Conservation (phyloP, 139 green algal species). For the Chlamydomonas incerta region DNA sequence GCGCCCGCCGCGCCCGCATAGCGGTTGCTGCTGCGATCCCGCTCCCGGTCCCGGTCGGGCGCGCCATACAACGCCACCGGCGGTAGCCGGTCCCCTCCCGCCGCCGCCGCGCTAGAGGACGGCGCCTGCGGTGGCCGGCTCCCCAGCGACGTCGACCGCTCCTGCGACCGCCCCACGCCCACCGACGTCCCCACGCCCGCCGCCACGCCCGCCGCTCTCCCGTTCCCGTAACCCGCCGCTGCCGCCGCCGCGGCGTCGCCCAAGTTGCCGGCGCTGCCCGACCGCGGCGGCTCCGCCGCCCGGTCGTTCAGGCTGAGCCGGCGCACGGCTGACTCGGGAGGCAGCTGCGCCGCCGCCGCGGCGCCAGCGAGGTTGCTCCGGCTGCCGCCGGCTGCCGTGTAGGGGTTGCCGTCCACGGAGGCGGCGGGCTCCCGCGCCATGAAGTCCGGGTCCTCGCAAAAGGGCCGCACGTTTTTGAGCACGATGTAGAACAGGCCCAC, state of each 20-base stretch:
- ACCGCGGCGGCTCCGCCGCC: too few relatives aligned
- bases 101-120: too few relatives aligned
- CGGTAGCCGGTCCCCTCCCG: neutral
- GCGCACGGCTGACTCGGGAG: constrained; percentile 5
- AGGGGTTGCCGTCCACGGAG: constrained; percentile 28
- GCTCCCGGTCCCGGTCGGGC: neutral
- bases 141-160: too few relatives aligned
- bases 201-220: neutral
- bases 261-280: too few relatives aligned
- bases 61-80: constrained; percentile 6
- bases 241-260: neutral
- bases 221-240: neutral
- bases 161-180: too few relatives aligned
- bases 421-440: constrained; percentile 1
- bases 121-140: too few relatives aligned
- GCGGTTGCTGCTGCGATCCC: constrained; percentile 9
- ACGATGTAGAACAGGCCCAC: constrained; percentile 72
- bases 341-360: constrained; percentile 25
- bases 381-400: neutral
- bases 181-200: neutral
- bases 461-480: constrained; percentile 54
- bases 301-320: neutral
- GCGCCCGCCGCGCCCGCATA: neutral
- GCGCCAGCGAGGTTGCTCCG: neutral
- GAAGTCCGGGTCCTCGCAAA: constrained; percentile 36